Evolutionary conservation across 495 filamentous ascomycete genomes (phyloP).

Genomic region (Hypoxylon subgilvum): DNA sequence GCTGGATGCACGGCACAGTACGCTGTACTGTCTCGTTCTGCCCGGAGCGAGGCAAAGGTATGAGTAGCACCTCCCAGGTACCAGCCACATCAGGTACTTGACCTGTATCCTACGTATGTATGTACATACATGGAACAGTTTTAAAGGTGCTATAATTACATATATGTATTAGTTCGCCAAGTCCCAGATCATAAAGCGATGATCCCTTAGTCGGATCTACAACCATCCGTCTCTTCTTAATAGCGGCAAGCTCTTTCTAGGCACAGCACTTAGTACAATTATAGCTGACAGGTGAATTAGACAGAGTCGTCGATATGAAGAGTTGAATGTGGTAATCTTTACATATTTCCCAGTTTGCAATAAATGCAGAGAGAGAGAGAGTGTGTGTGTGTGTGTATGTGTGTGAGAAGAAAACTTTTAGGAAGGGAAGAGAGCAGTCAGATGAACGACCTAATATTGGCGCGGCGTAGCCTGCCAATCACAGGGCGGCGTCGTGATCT

Average conservation of each 20-base stretch:
- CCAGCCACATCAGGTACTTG: slow-evolving; percentile 22
- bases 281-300: too few relatives aligned
- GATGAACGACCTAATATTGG: slow-evolving; percentile 19
- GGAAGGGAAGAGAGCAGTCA: slow-evolving; percentile 19
- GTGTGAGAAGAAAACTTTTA: too few relatives aligned
- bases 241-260: slow-evolving; percentile 15
- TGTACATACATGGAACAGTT: too few relatives aligned
- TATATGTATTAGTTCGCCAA: slow-evolving; percentile 24
- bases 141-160: too few relatives aligned
- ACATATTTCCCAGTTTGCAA: too few relatives aligned
- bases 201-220: slow-evolving; percentile 31
- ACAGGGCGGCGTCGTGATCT: slow-evolving; percentile 17
- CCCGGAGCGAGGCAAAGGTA: slow-evolving; percentile 23
- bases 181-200: slow-evolving; percentile 15
- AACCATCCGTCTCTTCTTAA: slow-evolving; percentile 23
- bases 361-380: too few relatives aligned
- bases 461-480: slow-evolving; percentile 26
- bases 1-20: slow-evolving; percentile 19
- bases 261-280: not conserved
- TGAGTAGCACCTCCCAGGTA: slow-evolving; percentile 17
- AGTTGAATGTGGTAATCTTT: too few relatives aligned
- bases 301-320: too few relatives aligned
- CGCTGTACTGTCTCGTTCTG: slow-evolving; percentile 1
- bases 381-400: too few relatives aligned
- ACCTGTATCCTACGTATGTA: too few relatives aligned